Base-by-base conservation (phyloP, 768 basidiomycete genomes). In the Auricularia auricula-judae region DNA sequence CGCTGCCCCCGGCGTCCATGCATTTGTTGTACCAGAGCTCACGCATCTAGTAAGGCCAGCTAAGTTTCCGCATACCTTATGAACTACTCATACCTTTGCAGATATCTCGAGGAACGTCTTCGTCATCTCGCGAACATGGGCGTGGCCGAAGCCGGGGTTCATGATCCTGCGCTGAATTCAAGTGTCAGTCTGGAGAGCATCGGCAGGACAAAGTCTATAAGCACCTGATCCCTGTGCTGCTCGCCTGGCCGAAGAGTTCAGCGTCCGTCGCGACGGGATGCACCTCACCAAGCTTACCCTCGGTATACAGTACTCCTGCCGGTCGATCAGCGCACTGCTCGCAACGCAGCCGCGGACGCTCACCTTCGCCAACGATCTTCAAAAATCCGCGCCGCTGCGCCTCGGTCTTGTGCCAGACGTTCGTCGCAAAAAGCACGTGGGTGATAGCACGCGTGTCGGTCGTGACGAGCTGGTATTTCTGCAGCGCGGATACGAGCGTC, bases 71-170 rank as follows among this genome's bases (percentile, higher is more conserved):
- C 8, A 8, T 8, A 7, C 8, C 39, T 7, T 14, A 42, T 14
- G 12, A 14, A 14, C 8, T 42, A 42, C 8, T 42, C 39, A 7
- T 68, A 83, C 86, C 71, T 81, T 73, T 0, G 79, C 67, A 0
- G 86, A 74, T 70, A 86, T 87, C 2, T 80, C 78, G 3, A 84
- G 67, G 66, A 88, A 86, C 10, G 83, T 81, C 12, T 76, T 77
- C 0, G 84, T 84, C 18, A 87, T 69, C 51, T 81, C 82, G 2
- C 85, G 76, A 47, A 87, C 79, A 67, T 86, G 85, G 0, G 79
- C 72, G 1, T 79, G 77, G 1, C 86, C 84, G 67, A 89, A 89
- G 0, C 85, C 86, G 16, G 86, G 86, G 67, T 87, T 88, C 86
- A 59, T 5, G 56, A 59, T 14, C 14, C 56, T 5, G 56, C 56